phyloP scores from a whole-genome alignment of 148 eudicot genomes.

The Polygonum maritimum region DNA sequence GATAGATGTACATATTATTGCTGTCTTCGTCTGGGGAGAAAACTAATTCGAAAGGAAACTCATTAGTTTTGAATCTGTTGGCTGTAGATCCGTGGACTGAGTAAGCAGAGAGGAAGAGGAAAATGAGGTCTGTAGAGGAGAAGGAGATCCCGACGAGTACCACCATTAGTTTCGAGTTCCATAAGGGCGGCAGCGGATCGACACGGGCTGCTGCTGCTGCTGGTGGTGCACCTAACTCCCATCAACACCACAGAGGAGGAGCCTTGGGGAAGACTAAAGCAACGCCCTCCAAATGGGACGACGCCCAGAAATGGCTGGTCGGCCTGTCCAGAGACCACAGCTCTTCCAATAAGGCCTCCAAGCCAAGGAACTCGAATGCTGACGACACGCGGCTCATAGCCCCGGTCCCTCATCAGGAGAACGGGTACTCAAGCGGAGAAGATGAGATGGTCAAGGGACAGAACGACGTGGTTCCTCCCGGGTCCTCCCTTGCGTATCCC shows the following conservation, averaged over 20 bases:
- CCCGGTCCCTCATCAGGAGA: conserved; percentile 55
- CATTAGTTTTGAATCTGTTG: not conserved
- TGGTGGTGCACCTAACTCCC: not conserved
- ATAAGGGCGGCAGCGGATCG: conserved; percentile 37
- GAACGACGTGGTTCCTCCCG: conserved; percentile 15
- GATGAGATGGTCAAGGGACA: conserved; percentile 33
- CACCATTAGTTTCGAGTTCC: conserved; percentile 57
- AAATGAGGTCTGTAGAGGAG: conserved; percentile 83
- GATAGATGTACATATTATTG: too few species aligned
- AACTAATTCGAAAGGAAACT: not conserved
- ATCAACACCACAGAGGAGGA: conserved; percentile 52
- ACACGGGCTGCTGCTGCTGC: conserved; percentile 23
- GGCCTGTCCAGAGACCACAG: conserved; percentile 70
- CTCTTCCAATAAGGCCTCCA: conserved; percentile 26
- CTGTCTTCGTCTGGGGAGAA: too few species aligned
- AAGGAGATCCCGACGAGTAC: conserved; percentile 50
- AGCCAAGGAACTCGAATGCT: conserved; percentile 86
- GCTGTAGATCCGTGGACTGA: not conserved
- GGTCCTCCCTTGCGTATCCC: conserved; percentile 17
- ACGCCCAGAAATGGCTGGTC: conserved; percentile 98
- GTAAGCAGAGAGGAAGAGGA: not conserved
- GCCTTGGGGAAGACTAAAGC: conserved; percentile 60
- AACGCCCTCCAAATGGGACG: conserved; percentile 97
- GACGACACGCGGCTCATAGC: conserved; percentile 80
- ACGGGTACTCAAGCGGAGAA: conserved; percentile 31